phyloP scores from a whole-genome alignment of 148 eudicot genomes.

The Rhododendron vialii region DNA sequence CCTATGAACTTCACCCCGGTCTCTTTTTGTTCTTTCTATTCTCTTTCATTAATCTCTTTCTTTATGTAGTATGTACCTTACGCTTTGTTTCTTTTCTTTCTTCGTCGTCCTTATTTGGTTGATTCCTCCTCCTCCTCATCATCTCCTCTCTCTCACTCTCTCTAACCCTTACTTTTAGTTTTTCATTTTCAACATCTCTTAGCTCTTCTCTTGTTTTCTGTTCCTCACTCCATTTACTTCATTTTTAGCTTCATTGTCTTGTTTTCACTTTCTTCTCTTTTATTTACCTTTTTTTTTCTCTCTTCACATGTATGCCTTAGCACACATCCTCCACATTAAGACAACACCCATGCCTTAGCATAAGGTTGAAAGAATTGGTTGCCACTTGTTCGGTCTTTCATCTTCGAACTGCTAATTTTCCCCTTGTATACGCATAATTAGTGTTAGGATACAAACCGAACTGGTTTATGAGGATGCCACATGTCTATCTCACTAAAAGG shows the following conservation, averaged over 20 bases:
- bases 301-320: neutral
- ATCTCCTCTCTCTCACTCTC: neutral
- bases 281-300: neutral
- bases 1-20: neutral
- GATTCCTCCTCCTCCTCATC: neutral
- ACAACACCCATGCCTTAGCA: neutral
- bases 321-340: neutral
- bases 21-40: neutral
- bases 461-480: neutral
- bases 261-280: neutral
- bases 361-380: neutral
- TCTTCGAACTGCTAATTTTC: neutral
- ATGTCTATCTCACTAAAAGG: neutral
- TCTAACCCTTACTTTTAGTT: neutral
- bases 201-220: neutral
- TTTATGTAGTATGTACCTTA: neutral
- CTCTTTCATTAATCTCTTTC: neutral
- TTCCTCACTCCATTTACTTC: neutral
- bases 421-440: neutral
- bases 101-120: neutral
- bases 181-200: neutral
- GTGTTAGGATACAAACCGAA: neutral
- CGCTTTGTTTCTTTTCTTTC: neutral
- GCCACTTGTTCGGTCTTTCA: neutral
- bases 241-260: neutral